Percentiles rank a stretch among this genome's conserved stretches.
phyloP scores from a whole-genome alignment of 192 early-diverging fungal species.

The Martensiomyces pterosporus region DNA sequence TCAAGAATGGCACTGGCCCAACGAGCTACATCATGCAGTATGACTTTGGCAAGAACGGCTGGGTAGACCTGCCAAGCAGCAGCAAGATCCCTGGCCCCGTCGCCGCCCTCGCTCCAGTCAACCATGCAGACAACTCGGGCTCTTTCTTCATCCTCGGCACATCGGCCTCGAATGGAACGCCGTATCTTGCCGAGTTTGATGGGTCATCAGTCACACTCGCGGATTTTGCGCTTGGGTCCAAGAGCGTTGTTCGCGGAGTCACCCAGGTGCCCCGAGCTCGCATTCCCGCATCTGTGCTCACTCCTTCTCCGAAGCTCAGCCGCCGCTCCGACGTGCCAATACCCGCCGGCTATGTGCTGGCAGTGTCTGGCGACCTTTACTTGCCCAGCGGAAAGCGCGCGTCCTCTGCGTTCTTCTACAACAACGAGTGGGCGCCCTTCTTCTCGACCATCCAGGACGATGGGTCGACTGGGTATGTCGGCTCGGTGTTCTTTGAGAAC shows the following conservation, averaged over 20 bases:
- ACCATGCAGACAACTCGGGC: conserved; percentile 10
- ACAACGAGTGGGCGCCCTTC: conserved; percentile 44
- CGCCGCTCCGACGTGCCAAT: conserved; percentile 22
- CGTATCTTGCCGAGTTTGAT: conserved; percentile 56
- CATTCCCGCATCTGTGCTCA: conserved; percentile 37
- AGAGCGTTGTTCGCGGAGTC: conserved; percentile 27
- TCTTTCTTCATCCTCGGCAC: conserved; percentile 37
- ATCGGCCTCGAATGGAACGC: conserved; percentile 10
- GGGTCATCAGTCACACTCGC: conserved; percentile 40
- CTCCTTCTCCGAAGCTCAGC: conserved; percentile 9
- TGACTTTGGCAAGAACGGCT: conserved; percentile 46
- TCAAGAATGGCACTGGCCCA: conserved; percentile 50
- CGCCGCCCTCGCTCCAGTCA: conserved; percentile 40
- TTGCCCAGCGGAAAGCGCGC: conserved; percentile 26
- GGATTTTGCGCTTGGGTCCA: conserved; percentile 19
- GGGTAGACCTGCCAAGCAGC: conserved; percentile 45
- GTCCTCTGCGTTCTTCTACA: conserved; percentile 43
- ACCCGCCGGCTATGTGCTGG: conserved; percentile 37
- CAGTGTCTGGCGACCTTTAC: conserved; percentile 35
- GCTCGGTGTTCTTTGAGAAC: conserved; percentile 41
- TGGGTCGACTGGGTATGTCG: conserved; percentile 34
- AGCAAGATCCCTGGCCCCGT: conserved; percentile 52
- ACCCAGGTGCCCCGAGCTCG: conserved; percentile 32
- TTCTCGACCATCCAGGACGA: conserved; percentile 42
- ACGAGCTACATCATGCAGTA: conserved; percentile 47